Evolutionary conservation across 345 rosid genomes (phyloP).

Genomic region (Schrenkiella parvula): DNA sequence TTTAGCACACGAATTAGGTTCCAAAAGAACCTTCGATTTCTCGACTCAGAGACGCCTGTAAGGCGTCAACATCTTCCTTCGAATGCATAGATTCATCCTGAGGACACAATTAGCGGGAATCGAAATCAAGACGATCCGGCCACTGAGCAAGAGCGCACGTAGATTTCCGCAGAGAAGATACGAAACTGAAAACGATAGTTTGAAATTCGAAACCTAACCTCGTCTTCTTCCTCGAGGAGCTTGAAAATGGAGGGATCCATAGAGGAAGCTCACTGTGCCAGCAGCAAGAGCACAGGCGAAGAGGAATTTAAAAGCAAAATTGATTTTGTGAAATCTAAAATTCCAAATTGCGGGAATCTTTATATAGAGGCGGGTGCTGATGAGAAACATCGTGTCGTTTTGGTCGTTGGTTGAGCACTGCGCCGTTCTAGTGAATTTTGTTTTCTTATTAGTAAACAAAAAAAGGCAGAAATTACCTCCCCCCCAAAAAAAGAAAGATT

Average conservation of each 20-base stretch:
- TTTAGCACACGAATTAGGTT: conserved; percentile 8
- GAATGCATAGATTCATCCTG: conserved; percentile 76
- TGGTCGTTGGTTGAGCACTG: not conserved
- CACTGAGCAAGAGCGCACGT: not conserved
- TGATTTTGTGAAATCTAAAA: not conserved
- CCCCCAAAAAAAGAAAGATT: not conserved
- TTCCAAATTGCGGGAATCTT: not conserved
- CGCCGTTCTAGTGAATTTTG: not conserved
- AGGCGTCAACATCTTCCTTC: conserved; percentile 66
- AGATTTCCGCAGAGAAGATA: not conserved
- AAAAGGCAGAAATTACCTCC: not conserved
- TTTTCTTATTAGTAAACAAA: not conserved
- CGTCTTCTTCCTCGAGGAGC: conserved; percentile 80
- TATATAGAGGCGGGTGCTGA: not conserved
- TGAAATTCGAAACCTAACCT: conserved; percentile 38
- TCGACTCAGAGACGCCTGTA: conserved; percentile 67
- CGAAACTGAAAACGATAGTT: not conserved
- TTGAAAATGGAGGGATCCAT: conserved; percentile 67
- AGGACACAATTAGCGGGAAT: not conserved
- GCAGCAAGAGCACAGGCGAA: not conserved
- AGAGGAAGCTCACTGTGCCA: not conserved
- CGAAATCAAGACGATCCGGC: conserved; percentile 5
- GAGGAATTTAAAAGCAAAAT: not conserved
- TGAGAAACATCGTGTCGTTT: conserved; percentile 5
- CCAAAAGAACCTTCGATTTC: conserved; percentile 56